Evolutionary conservation across 768 basidiomycete species (phyloP).

Genomic region (Lactarius sanguifluus): DNA sequence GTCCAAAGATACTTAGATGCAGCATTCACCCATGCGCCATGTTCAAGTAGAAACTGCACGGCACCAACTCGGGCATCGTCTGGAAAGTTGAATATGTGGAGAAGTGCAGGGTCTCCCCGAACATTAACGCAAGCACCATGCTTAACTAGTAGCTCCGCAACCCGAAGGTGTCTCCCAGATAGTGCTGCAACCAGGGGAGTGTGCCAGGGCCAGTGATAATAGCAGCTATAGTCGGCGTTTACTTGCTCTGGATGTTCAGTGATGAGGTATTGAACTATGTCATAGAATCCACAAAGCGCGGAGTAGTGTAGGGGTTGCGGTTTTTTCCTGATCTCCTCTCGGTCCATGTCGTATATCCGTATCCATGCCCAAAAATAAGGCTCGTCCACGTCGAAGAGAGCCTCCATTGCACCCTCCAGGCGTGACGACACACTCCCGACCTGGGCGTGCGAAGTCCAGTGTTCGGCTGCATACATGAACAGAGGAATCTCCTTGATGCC

Average conservation of each 20-base stretch:
- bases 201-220: too few species aligned
- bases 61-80: neutral
- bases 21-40: neutral
- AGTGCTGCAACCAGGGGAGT: neutral
- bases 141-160: neutral
- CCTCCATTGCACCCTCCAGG: neutral
- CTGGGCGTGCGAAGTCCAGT: neutral
- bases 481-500: neutral
- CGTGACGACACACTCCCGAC: neutral
- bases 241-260: neutral
- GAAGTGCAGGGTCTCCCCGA: neutral
- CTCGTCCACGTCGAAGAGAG: neutral
- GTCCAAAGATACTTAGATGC: rapidly evolving
- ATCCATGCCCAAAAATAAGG: neutral
- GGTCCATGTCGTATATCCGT: neutral
- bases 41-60: neutral
- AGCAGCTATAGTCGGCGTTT: neutral
- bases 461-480: neutral
- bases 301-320: neutral
- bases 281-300: neutral
- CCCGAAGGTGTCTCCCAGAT: neutral
- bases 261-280: neutral
- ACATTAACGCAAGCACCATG: neutral
- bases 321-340: too few species aligned
- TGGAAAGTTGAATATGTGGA: neutral